These are phyloP conservation scores for Zygoascus biomembranicola DNA, from an alignment of 805 yeast species.

Conservation along the genomic window DNA sequence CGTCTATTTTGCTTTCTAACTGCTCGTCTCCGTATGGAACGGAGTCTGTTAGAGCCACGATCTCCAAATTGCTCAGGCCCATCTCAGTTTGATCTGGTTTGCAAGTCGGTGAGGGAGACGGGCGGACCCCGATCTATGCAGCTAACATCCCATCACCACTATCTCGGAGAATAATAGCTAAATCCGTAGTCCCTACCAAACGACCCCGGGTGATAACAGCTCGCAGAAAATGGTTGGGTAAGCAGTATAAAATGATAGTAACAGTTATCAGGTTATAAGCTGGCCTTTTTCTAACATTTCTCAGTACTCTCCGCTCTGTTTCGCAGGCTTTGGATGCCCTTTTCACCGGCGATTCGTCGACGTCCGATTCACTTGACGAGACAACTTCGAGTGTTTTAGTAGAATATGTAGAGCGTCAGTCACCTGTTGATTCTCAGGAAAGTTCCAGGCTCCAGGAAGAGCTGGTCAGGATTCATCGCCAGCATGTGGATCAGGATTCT, in stretches of 20 bases:
- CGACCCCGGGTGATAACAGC: background rate
- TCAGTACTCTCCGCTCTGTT: constrained; percentile 2
- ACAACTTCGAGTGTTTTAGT: constrained; percentile 4
- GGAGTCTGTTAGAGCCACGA: constrained; percentile 4
- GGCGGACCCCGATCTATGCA: background rate
- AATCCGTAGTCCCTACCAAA: background rate
- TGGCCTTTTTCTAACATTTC: background rate
- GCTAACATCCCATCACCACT: background rate
- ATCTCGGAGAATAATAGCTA: too few relatives aligned
- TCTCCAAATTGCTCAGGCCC: constrained; percentile 3
- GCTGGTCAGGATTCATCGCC: constrained; percentile 21
- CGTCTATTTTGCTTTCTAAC: background rate
- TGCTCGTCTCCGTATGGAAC: constrained; percentile 2
- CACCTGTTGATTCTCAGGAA: constrained; percentile 14
- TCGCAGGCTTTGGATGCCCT: constrained; percentile 9
- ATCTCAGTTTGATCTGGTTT: background rate
- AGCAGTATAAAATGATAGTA: background rate
- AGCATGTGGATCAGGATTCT: constrained; percentile 11
- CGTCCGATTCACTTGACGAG: background rate
- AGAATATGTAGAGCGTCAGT: constrained; percentile 8
- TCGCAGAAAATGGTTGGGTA: background rate
- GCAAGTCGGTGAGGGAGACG: background rate
- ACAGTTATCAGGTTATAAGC: constrained; percentile 6
- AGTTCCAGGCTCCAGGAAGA: constrained; percentile 30
- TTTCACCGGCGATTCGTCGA: background rate